Base-by-base conservation (phyloP, 805 yeast genomes). In the Ogataea trehalophila region DNA sequence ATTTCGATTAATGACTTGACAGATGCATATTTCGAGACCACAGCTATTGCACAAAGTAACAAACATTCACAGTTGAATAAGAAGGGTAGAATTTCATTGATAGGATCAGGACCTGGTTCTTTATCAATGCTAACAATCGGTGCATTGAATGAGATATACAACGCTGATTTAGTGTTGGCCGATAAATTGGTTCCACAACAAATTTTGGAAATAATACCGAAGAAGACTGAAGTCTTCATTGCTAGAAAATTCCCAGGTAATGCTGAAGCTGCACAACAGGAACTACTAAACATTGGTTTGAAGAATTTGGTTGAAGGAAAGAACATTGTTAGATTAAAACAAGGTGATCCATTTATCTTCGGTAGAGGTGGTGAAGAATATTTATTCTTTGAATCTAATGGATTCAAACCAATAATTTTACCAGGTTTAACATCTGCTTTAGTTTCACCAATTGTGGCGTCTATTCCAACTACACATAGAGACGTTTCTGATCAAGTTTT, bases 331-430 rank as follows among this genome's bases (percentile, higher is more conserved):
- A 74, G 98, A 49, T 75, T 92, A 55, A 92, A 92, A 65, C 98
- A 92, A 68, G 98, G 98, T 33, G 98, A 92, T 64, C 98, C 98
- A 9, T 92, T 89, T 65, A 87, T 92, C 33, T 92, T 88, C 63
- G 98, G 98, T 4, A 80, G 98, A 53, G 98, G 98, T 39, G 97
- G 96, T 37, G 98, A 92, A 68, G 98, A 92, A 60, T 87, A 66
- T 62, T 58, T 79, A 9, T 91, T 73, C 62, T 92, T 92, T 66
- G 59, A 73, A 29, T 58, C 72, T 20, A 77, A 84, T 57, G 96
- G 96, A 0, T 88, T 60, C 57, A 72, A 64, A 17, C 95, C 96
- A 15, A 57, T 64, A 5, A 96, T 92, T 1, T 61, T 92, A 11
- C 92, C 97, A 0, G 98, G 98, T 2, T 74, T 92, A 45, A 83